Evolutionary conservation across 768 basidiomycete species (phyloP), one percentile per base, ranked within the genome.

Genomic region (Termitomyces sp.): DNA sequence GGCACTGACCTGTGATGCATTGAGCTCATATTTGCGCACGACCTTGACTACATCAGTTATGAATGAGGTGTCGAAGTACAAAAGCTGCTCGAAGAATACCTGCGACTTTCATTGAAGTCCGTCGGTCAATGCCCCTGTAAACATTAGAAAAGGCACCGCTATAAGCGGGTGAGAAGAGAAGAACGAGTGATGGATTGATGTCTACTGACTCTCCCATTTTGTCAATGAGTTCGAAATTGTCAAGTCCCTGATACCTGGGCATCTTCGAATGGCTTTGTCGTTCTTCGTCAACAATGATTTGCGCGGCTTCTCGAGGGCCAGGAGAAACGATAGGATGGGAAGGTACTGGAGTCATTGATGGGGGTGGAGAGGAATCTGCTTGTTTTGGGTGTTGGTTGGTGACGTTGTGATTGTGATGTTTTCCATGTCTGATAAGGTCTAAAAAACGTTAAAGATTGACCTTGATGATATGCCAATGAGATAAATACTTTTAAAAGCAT

Each of bases 101-200:
- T 62, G 95, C 95, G 45, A 94, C 88, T 70, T 86, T 88, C 66
- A 86, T 80, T 43, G 86, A 86, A 11, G 86, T 87, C 38, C 78
- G 75, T 49, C 83, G 78, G 69, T 98, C 90, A 55, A 88, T 65
- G 14, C 94, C 96, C 69, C 91, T 92, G 80, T 96, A 99, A 9
- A 99, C 96, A 68, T 97, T 93, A n/a, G 95, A 98, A 71, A 99
- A 99, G 44, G 96, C 96, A 59, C 96, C 96, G 66, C 87, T 92
- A 58, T 36, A 35, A 71, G 56, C 40, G 58, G 54, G 43, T 41
- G 65, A 70, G 55, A 50, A 59, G 55, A 52, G 55, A 57, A 48
- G 54, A 46, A 48, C 56, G 51, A 55, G 56, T 46, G 55, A 60
- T 58, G 51, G 44, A 54, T 49, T 61, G 61, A 55, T 49, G 54